Evolutionary conservation across 257 asterid genomes (phyloP).

Genomic region (Lithospermum erythrorhizon): DNA sequence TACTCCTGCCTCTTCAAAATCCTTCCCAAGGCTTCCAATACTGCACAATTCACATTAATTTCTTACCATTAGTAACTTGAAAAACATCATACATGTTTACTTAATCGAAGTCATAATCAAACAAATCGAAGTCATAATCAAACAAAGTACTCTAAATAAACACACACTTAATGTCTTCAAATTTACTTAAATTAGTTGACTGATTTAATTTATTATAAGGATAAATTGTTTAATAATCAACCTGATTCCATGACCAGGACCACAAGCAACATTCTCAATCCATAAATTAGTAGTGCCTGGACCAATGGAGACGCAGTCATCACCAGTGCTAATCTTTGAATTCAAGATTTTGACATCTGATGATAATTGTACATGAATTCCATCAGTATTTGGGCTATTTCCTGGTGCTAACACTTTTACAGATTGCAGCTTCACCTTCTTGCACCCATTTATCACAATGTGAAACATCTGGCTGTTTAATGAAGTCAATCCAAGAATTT

Average conservation of each 20-base stretch:
- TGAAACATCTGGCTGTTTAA: slow-evolving; percentile 5
- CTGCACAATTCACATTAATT: neutral
- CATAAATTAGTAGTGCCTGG: slow-evolving; percentile 3
- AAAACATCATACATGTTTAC: no score
- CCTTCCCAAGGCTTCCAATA: slow-evolving; percentile 5
- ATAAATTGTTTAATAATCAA: neutral
- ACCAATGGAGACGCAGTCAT: slow-evolving; percentile 3
- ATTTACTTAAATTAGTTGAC: neutral
- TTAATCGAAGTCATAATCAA: neutral
- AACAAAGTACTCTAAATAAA: neutral
- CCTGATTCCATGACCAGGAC: slow-evolving; percentile 7
- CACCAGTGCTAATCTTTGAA: slow-evolving; percentile 3
- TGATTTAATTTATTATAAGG: neutral
- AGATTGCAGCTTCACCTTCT: slow-evolving; percentile 1
- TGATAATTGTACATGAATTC: slow-evolving; percentile 4
- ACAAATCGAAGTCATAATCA: neutral
- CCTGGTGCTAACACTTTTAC: neutral
- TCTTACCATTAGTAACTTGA: neutral
- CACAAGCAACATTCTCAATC: slow-evolving; percentile 3
- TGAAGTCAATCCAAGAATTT: slow-evolving; percentile 1
- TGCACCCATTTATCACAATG: neutral
- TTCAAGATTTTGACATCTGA: neutral
- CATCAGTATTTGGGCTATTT: slow-evolving; percentile 1
- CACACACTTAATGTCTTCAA: neutral
- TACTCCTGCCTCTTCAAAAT: neutral